Evolutionary conservation across 768 basidiomycete genomes (phyloP).

Genomic region (Lactifluus subvellereus): DNA sequence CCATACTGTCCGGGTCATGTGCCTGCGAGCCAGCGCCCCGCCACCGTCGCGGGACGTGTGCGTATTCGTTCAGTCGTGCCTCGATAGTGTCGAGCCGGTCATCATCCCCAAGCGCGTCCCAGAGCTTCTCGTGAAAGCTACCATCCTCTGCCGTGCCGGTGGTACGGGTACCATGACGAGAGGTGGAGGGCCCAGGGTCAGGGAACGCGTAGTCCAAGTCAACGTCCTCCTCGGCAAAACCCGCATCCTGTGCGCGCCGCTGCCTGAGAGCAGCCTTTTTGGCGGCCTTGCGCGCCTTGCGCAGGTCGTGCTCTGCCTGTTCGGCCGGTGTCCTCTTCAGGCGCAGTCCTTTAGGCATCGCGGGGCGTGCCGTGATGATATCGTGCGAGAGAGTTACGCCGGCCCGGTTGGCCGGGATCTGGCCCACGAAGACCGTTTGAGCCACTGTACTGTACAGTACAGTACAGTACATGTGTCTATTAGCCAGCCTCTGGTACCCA

Average conservation of each 20-base stretch:
- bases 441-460: no score
- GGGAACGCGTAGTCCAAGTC: neutral
- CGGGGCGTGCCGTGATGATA: neutral
- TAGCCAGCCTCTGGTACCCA: no score
- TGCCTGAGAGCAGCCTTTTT: conserved; percentile 36
- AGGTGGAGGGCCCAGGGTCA: conserved; percentile 36
- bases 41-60: conserved; percentile 73
- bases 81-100: conserved; percentile 59
- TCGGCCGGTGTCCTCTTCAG: conserved; percentile 38
- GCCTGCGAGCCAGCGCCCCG: conserved; percentile 40
- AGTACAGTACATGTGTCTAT: no score
- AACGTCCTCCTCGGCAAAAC: neutral
- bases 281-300: conserved; percentile 45
- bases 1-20: conserved; percentile 35
- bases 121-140: conserved; percentile 66
- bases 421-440: no score
- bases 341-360: conserved; percentile 29
- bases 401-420: conserved; percentile 2
- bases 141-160: conserved; percentile 58
- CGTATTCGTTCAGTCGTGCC: conserved; percentile 58
- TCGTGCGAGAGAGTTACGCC: neutral
- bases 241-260: neutral
- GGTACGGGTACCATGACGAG: conserved; percentile 35
- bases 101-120: conserved; percentile 67
- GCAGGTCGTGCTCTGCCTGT: conserved; percentile 33